Percentiles rank a stretch among this genome's conserved stretches.
Evolutionary conservation across 2,329 filamentous ascomycete species (phyloP).

Genomic region (Microdochium trichocladiopsis): DNA sequence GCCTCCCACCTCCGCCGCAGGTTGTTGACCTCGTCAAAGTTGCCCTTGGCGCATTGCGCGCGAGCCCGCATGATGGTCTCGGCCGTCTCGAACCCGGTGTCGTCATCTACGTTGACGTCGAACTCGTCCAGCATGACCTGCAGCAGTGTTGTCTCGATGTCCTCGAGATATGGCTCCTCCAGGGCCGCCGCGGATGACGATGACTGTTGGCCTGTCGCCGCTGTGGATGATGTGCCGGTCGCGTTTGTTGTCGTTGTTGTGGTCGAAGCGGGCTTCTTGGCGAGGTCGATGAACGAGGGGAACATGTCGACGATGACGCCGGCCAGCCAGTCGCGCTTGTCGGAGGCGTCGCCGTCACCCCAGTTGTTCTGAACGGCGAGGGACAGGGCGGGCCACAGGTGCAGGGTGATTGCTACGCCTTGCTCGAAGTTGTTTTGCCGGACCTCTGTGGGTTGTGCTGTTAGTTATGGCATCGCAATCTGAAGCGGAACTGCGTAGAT

Average conservation of each 20-base stretch:
- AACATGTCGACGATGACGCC: constrained; percentile 81
- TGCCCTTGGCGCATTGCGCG: constrained; percentile 55
- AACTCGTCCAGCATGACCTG: constrained; percentile 96
- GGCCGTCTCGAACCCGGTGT: constrained; percentile 70
- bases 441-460: constrained; percentile 31
- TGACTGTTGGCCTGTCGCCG: neutral
- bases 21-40: constrained; percentile 56
- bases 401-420: constrained; percentile 74
- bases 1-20: constrained; percentile 58
- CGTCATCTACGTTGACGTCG: constrained; percentile 86
- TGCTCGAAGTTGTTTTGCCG: constrained; percentile 71
- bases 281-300: constrained; percentile 48
- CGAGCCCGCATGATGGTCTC: constrained; percentile 63
- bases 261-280: constrained; percentile 19
- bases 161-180: constrained; percentile 61
- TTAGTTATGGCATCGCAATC: neutral
- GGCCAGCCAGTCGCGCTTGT: constrained; percentile 96
- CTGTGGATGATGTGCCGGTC: constrained; percentile 5
- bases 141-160: constrained; percentile 77
- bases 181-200: constrained; percentile 10
- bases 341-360: constrained; percentile 74
- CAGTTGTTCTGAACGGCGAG: constrained; percentile 82
- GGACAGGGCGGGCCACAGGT: constrained; percentile 82
- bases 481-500: neutral
- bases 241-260: too few species aligned